Evolutionary conservation across 2,329 filamentous ascomycete species (phyloP).

Genomic region (Metarhizium anisopliae): DNA sequence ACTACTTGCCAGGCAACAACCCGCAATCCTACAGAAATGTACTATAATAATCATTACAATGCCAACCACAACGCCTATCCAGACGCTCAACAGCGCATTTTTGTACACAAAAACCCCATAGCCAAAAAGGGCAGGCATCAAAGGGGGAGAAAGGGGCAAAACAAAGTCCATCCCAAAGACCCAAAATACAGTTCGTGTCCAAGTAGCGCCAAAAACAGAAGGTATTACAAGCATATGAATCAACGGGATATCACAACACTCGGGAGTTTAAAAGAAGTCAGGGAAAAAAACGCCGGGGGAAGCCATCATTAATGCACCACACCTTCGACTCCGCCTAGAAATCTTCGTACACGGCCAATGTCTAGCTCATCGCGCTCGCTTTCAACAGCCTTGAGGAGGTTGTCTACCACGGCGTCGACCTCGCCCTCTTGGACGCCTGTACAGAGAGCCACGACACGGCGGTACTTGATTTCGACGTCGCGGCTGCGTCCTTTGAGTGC

Average conservation of each 20-base stretch:
- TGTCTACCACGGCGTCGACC: conserved; percentile 73
- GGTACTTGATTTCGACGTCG: conserved; percentile 80
- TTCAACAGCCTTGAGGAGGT: conserved; percentile 78
- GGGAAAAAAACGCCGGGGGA: not conserved
- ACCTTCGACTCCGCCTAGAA: conserved; percentile 69
- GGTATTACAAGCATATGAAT: not conserved
- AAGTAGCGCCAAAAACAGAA: not conserved
- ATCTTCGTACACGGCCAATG: conserved; percentile 66
- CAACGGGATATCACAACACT: not conserved
- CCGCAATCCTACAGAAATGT: not conserved
- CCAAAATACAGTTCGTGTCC: not conserved
- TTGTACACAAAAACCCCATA: not conserved
- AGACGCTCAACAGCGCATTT: not conserved
- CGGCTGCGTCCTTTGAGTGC: conserved; percentile 69
- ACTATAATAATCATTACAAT: not conserved
- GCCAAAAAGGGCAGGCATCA: not conserved
- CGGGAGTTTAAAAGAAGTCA: not conserved
- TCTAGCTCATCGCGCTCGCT: conserved; percentile 74
- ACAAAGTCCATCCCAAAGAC: not conserved
- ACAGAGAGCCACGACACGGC: conserved; percentile 79
- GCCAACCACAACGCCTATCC: not conserved
- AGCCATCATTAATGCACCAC: conserved; percentile 31
- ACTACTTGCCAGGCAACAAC: not conserved
- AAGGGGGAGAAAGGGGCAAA: not conserved
- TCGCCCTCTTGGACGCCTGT: conserved; percentile 69